Evolutionary conservation across 306 rosid genomes (phyloP), one percentile per base, ranked within the genome.

Genomic region (Morella rubra): DNA sequence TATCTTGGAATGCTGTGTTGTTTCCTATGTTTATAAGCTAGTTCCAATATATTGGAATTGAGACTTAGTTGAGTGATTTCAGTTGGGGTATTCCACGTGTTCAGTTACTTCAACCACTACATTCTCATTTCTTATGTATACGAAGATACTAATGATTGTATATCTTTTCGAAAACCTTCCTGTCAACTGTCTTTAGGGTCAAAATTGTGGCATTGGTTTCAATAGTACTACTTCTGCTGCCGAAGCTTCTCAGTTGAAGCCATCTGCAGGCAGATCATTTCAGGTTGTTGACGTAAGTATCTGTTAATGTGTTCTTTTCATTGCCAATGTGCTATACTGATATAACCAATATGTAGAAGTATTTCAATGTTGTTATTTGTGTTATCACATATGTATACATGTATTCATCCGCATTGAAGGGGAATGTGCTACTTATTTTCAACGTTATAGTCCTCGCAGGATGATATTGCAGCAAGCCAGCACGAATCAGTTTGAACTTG

Each of bases 231-330:
- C 87, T 70, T 87, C 97, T 72, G 84, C 75, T 65, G 67, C 85
- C 11, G 94, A 85, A 78, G 84, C 77, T 83, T 86, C 91, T 79
- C 86, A 74, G 78, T 49, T 71, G 45, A 91, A 89, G 82, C 84
- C 87, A 69, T 75, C 81, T 2, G 69, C 49, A 27, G 82, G 50
- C 67, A 84, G 85, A 84, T 85, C 86, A 49, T 85, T 78, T 71
- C 89, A 87, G 82, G 81, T 72, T 53, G 82, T 65, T 53, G 90
- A 85, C 84, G 97, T 94, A 84, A 85, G 97, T 87, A 77, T 80
- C 52, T 74, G 44, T 61, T 70, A 75, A 44, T 65, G 15, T 51
- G 1, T 75, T 42, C 74, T 20, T 55, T 18, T 69, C 72, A 22
- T 74, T n/a, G 72, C 47, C 55, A 54, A 16, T 50, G 53, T 42